A percentile compares a stretch with the other conserved stretches of the same genome.
These are phyloP conservation scores for Fusarium citri DNA, from an alignment of 2,329 filamentous ascomycete species.

Conservation along the genomic window DNA sequence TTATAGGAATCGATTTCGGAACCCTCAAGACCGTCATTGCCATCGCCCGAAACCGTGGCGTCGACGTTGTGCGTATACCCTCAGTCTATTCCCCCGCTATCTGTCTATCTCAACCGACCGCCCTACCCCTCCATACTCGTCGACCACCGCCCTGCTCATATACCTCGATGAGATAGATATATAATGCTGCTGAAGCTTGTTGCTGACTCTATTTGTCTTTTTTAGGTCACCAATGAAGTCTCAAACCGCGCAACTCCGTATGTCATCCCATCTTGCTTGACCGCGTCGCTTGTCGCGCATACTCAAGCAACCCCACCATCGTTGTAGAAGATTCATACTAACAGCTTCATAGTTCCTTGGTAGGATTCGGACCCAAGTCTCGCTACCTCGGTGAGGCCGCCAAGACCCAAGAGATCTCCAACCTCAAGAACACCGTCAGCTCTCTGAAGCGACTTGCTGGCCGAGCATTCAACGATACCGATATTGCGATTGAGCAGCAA, in stretches of 20 bases:
- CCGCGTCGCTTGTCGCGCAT: constrained; percentile 18
- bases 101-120: constrained; percentile 25
- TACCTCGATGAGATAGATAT: constrained; percentile 15
- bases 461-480: constrained; percentile 87
- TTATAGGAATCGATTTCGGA: constrained; percentile 89
- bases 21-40: constrained; percentile 97
- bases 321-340: constrained; percentile 39
- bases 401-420: constrained; percentile 99
- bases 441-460: constrained; percentile 93
- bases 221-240: constrained; percentile 96
- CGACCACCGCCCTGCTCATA: neutral
- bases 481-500: constrained; percentile 92
- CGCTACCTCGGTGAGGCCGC: constrained; percentile 95
- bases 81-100: constrained; percentile 18
- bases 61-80: constrained; percentile 88
- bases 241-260: constrained; percentile 98
- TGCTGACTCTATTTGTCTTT: constrained; percentile 27
- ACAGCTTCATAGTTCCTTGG: constrained; percentile 75
- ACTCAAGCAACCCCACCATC: constrained; percentile 22
- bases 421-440: constrained; percentile 98
- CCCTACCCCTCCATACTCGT: constrained; percentile 20
- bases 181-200: neutral
- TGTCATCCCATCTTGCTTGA: constrained; percentile 56
- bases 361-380: constrained; percentile 93
- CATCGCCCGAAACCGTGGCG: constrained; percentile 97